phyloP scores from a whole-genome alignment of 2,329 filamentous ascomycete genomes.

The Polytolypa hystricis region DNA sequence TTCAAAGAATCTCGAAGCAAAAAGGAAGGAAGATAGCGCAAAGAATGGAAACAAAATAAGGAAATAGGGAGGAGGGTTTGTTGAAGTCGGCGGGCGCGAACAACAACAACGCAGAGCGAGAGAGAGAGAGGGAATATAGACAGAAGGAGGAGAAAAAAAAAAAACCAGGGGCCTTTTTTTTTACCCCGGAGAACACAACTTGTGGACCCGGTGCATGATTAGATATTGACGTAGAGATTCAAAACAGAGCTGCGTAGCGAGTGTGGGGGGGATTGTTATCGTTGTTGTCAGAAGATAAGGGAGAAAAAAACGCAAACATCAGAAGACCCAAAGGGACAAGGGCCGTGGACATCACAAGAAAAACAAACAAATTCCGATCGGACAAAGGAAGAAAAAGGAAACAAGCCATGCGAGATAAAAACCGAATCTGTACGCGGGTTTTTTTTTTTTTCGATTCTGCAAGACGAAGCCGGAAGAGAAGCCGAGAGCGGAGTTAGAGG shows the following conservation, averaged over 20 bases:
- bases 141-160: background rate
- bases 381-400: background rate
- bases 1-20: slow-evolving; percentile 18
- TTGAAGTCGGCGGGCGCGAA: background rate
- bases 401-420: background rate
- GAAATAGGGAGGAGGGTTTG: background rate
- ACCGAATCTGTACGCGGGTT: background rate
- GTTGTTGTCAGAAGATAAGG: background rate
- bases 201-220: too few species aligned
- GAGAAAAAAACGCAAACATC: background rate
- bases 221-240: too few species aligned
- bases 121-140: background rate
- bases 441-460: background rate
- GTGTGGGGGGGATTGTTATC: too few species aligned
- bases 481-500: background rate
- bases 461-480: background rate
- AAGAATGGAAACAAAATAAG: background rate
- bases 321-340: background rate
- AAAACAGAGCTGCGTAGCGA: too few species aligned
- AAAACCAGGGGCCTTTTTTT: too few species aligned
- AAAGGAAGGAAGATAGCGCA: background rate
- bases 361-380: background rate
- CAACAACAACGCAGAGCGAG: background rate
- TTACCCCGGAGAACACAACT: too few species aligned
- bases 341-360: background rate